Percentiles rank a stretch among this genome's conserved stretches.
Evolutionary conservation across 768 basidiomycete species (phyloP).

Genomic region (Pleurotus tuber-regium): DNA sequence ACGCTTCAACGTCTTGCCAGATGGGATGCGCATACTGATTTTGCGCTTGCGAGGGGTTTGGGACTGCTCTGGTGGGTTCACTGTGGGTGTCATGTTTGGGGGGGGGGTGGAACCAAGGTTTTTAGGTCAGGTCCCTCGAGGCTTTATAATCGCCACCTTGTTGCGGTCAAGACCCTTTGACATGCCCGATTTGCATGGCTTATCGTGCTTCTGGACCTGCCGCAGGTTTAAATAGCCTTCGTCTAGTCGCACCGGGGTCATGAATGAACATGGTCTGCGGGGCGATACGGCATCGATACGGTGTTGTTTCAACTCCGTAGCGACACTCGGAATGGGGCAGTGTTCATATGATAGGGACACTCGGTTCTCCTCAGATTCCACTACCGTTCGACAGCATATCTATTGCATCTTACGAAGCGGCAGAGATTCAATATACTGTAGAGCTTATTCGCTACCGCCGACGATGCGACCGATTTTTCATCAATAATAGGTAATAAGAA

Average conservation of each 20-base stretch:
- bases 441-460: too few relatives aligned
- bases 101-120: neutral
- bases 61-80: neutral
- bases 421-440: too few relatives aligned
- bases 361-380: too few relatives aligned
- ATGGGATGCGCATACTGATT: conserved; percentile 14
- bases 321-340: too few relatives aligned
- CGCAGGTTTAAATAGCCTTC: conserved; percentile 2
- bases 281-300: neutral
- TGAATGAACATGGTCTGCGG: neutral
- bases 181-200: conserved; percentile 2
- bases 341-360: too few relatives aligned
- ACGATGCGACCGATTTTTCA: too few relatives aligned
- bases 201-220: neutral
- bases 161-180: conserved; percentile 2
- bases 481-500: too few relatives aligned
- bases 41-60: conserved; percentile 2
- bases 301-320: neutral
- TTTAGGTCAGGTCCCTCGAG: conserved; percentile 4
- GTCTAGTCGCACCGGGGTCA: conserved; percentile 1
- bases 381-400: too few relatives aligned
- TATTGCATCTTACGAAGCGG: too few relatives aligned
- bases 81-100: neutral
- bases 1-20: conserved; percentile 20
- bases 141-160: conserved; percentile 4